Percentiles rank a stretch among this genome's conserved stretches.
phyloP scores from a whole-genome alignment of 2,329 filamentous ascomycete genomes.

The Aspergillus fumigatiaffinis region DNA sequence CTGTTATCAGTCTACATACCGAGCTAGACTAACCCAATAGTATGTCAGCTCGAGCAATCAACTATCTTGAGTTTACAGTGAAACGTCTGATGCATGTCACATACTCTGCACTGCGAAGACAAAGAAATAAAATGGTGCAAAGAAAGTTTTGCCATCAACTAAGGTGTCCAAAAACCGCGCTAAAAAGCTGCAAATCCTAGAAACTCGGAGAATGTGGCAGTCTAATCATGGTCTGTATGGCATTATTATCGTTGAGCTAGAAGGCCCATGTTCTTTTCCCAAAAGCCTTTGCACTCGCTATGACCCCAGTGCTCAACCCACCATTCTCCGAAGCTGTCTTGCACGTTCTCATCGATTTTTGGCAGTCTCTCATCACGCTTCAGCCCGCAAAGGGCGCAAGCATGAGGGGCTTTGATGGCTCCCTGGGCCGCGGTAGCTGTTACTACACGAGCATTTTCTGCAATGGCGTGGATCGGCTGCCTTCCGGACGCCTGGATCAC shows the following conservation, averaged over 20 bases:
- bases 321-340: constrained; percentile 95
- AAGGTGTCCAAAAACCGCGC: neutral
- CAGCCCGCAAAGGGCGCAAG: constrained; percentile 81
- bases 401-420: constrained; percentile 68
- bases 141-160: neutral
- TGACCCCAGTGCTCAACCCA: constrained; percentile 90
- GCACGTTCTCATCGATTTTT: constrained; percentile 70
- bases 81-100: too few species aligned
- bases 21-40: neutral
- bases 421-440: constrained; percentile 59
- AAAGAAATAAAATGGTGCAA: neutral
- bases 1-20: neutral
- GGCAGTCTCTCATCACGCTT: constrained; percentile 79
- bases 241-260: constrained; percentile 61
- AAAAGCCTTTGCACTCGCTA: constrained; percentile 75
- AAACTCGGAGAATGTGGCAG: neutral
- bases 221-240: neutral
- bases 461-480: constrained; percentile 63
- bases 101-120: neutral
- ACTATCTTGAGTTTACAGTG: neutral
- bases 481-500: constrained; percentile 43
- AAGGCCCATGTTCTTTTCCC: constrained; percentile 69
- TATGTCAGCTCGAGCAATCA: neutral
- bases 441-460: constrained; percentile 64
- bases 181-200: neutral